Percentiles rank a stretch among this genome's conserved stretches.
These are phyloP conservation scores for Dittrichia graveolens DNA, from an alignment of 129 eudicot species.

Conservation along the genomic window DNA sequence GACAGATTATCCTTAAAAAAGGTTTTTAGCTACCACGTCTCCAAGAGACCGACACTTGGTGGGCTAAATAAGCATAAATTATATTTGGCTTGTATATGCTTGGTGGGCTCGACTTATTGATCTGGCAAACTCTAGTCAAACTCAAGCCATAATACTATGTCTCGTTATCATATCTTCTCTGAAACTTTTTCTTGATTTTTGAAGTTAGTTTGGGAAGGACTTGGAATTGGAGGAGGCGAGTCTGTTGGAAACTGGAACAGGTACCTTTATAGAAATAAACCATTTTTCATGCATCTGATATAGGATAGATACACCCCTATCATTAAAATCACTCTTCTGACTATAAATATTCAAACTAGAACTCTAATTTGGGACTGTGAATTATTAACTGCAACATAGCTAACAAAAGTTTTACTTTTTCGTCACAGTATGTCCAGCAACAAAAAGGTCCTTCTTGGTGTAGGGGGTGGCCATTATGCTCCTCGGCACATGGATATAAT, in stretches of 20 bases:
- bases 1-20: background rate
- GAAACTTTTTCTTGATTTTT: slow-evolving; percentile 26
- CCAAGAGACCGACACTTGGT: too few relatives aligned
- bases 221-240: slow-evolving; percentile 79
- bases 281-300: background rate
- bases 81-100: too few relatives aligned
- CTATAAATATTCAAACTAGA: background rate
- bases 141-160: background rate
- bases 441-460: slow-evolving; percentile 75
- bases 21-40: background rate
- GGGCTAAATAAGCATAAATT: too few relatives aligned
- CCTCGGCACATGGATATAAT: slow-evolving; percentile 94
- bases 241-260: slow-evolving; percentile 85
- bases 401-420: slow-evolving; percentile 8
- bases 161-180: slow-evolving; percentile 18
- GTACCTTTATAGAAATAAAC: slow-evolving; percentile 32
- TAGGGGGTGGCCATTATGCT: slow-evolving; percentile 97
- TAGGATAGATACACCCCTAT: background rate
- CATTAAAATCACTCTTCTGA: background rate
- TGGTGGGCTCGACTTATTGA: background rate
- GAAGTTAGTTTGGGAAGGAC: slow-evolving; percentile 95
- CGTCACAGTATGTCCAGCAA: slow-evolving; percentile 47
- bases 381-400: slow-evolving; percentile 5
- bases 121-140: background rate
- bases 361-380: background rate